Base-by-base conservation (phyloP, 371 early-diverging fungal genomes). In the Lichtheimia corymbifera region DNA sequence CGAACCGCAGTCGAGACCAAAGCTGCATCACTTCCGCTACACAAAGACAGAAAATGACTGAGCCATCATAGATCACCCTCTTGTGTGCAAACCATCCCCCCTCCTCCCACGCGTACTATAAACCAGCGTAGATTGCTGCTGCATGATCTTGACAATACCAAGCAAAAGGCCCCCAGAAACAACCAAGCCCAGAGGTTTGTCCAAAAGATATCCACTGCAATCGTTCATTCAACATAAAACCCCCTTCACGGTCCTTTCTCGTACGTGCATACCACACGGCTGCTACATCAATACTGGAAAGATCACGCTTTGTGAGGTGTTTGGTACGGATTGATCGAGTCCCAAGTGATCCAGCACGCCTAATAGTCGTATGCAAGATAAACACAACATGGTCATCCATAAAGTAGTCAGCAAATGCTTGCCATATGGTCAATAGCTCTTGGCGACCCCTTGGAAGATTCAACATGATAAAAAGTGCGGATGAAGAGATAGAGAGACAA, bases 1-100 rank as follows among this genome's bases (percentile, higher is more conserved):
- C 54, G 11, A 42, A 44, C 7, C 60, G 60, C 15, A 64, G 22
- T 40, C 55, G 18, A 9, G 65, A 30, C 55, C 60, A 53, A 2
- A 64, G 35, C 4, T 59, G 54, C 49, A 59, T 40, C 6, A 50
- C 65, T 55, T 64, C 65, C 3, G 52, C 65, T 64, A 17, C 44
- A 11, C 20, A 14, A 30, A 42, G 2, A 22, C 22, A 22, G 22
- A 22, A n/a, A 15, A 22, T 24, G 15, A 35, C 5, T 17, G 6
- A 35, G 35, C 35, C 35, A 35, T 35, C 35, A 0, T 11, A 35
- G 28, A 28, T 28, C 28, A 28, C 7, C 4, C 4, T 7, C 35
- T 2, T 9, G 2, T 6, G 35, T 35, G 11, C 11, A 9, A 11
- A 35, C n/a, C n/a, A n/a, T n/a, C n/a, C n/a, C n/a, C n/a, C n/a